Base-by-base conservation (phyloP, 192 early-diverging fungal genomes). In the Rhizoclosmatium sp. region DNA sequence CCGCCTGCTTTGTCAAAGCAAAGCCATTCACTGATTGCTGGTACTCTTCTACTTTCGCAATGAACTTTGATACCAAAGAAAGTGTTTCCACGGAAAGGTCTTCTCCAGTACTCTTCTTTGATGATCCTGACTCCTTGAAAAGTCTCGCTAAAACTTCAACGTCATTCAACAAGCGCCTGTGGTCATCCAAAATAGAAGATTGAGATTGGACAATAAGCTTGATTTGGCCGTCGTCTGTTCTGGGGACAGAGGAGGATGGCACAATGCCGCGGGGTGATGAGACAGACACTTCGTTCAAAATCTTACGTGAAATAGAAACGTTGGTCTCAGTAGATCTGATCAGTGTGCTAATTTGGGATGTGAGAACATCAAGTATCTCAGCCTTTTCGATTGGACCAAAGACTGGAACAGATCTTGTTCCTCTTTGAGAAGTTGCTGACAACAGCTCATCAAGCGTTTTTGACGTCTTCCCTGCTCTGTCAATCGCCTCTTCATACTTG, bases 21-120 rank as follows among this genome's bases (percentile, higher is more conserved):
- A 83, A 69, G n/a, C 23, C 65, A 10, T 54, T 21, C 4, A 83
- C 78, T 21, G 65, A 31, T n/a, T 59, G 42, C 46, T 82, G 73
- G 54, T 83, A 83, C 7, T 83, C 79, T 19, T 73, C 82, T 7
- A 83, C 65, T 59, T 71, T 78, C 4, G 3, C 65, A 4, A 78
- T 54, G 21, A 83, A 71, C 48, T 81, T 58, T 9, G 69, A 59
- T 10, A 80, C 62, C 5, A 79, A 48, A 12, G 31, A 44, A 21
- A 48, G 10, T 4, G 82, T 62, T 21, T 81, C 78, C 9, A 48
- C n/a, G 12, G 54, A 23, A 5, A 65, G 16, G 19, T 65, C 48
- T 45, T 56, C 42, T 31, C n/a, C 14, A 5, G 78, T 42, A n/a
- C n/a, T 47, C 47, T 48, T 61, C 44, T 60, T 56, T 4, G 69